Evolutionary conservation across 352 stramenopile genomes (phyloP).

Genomic region (Pythium brachiatum): DNA sequence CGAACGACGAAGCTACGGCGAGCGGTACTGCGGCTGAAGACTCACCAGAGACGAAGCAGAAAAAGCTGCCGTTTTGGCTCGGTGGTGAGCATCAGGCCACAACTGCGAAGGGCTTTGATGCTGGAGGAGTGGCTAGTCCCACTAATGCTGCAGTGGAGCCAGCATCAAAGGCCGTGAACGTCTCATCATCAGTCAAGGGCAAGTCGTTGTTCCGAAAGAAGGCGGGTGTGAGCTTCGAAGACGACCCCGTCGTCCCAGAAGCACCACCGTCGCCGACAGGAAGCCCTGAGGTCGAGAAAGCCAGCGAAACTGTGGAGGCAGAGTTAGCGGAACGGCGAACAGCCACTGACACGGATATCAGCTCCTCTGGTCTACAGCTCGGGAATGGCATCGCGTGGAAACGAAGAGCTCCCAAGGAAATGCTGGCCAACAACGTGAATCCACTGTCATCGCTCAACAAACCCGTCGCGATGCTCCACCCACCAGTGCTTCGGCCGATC

Average conservation of each 20-base stretch:
- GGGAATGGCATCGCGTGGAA: background rate
- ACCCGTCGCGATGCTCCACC: slow-evolving; percentile 10
- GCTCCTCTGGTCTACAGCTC: background rate
- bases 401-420: background rate
- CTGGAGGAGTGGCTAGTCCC: no score
- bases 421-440: background rate
- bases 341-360: background rate
- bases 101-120: background rate
- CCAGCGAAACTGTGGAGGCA: background rate
- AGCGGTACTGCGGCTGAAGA: background rate
- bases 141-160: background rate
- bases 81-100: background rate
- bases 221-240: slow-evolving; percentile 2
- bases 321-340: background rate
- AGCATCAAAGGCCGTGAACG: background rate
- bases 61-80: slow-evolving; percentile 19
- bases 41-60: background rate
- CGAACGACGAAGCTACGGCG: background rate
- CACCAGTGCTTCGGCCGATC: slow-evolving; percentile 21
- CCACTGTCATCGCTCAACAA: slow-evolving; percentile 1
- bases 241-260: background rate
- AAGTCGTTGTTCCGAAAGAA: slow-evolving; percentile 5
- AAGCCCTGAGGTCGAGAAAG: background rate
- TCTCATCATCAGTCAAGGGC: background rate
- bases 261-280: background rate